phyloP scores from a whole-genome alignment of 371 early-diverging fungal genomes.

The Apophysomyces variabilis region DNA sequence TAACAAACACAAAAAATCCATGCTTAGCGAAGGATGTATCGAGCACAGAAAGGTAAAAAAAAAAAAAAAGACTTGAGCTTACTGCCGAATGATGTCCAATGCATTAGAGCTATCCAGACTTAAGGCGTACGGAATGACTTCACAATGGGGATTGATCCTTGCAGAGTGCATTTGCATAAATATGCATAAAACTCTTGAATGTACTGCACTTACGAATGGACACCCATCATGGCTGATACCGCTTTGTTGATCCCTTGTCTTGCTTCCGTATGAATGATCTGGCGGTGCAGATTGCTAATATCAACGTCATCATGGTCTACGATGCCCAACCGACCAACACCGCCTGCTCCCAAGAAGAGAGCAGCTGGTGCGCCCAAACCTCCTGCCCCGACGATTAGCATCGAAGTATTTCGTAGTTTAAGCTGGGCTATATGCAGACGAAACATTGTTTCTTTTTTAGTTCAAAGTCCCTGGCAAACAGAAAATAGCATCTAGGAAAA shows the following conservation, averaged over 20 bases:
- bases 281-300: slow-evolving; percentile 95
- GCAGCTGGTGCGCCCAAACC: slow-evolving; percentile 95
- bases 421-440: slow-evolving; percentile 70
- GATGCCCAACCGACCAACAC: slow-evolving; percentile 92
- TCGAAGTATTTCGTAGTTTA: slow-evolving; percentile 73
- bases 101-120: slow-evolving; percentile 73
- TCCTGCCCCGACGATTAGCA: slow-evolving; percentile 96
- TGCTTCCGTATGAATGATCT: slow-evolving; percentile 89
- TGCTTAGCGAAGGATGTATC: too few species aligned
- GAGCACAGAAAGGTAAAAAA: too few species aligned
- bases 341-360: slow-evolving; percentile 93
- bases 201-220: slow-evolving; percentile 54
- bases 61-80: not conserved
- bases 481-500: too few species aligned
- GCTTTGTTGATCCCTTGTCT: slow-evolving; percentile 82
- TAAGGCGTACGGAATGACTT: slow-evolving; percentile 58
- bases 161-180: not conserved
- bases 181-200: slow-evolving; percentile 15
- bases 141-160: slow-evolving; percentile 62
- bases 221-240: slow-evolving; percentile 71
- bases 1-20: too few species aligned
- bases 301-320: slow-evolving; percentile 97
- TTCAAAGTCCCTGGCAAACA: too few species aligned
- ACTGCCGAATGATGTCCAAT: slow-evolving; percentile 57
- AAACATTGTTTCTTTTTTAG: not conserved